Conservation (phyloP, 106 monocot genomes). For the Allium sativum region DNA sequence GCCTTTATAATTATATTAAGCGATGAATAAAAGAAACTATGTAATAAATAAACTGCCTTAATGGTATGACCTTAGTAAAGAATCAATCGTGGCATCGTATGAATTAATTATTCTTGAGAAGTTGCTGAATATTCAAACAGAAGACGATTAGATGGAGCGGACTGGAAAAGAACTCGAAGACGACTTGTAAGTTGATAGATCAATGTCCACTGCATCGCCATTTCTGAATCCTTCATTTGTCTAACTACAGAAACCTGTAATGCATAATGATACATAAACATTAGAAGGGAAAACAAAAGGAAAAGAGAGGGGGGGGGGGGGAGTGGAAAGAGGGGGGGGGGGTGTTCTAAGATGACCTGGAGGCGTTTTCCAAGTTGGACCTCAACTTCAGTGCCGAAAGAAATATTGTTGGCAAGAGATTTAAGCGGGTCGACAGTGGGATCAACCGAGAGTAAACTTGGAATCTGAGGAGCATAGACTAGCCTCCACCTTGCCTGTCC, state of each 20-base stretch:
- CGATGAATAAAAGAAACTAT: too few species aligned
- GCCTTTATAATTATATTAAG: not conserved
- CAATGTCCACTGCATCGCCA: slow-evolving; percentile 96
- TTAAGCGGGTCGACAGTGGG: slow-evolving; percentile 84
- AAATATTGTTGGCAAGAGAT: slow-evolving; percentile 93
- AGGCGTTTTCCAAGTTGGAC: slow-evolving; percentile 96
- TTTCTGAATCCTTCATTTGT: slow-evolving; percentile 99
- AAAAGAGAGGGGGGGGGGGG: too few species aligned
- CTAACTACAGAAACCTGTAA: slow-evolving; percentile 84
- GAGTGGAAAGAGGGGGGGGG: too few species aligned
- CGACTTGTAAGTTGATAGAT: slow-evolving; percentile 86
- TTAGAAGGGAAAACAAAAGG: not conserved
- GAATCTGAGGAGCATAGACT: slow-evolving; percentile 97
- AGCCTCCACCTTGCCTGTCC: slow-evolving; percentile 96
- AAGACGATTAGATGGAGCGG: slow-evolving; percentile 82
- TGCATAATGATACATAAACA: not conserved
- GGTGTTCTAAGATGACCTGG: slow-evolving; percentile 38
- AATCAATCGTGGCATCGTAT: not conserved
- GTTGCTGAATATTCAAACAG: slow-evolving; percentile 92
- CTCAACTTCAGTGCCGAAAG: slow-evolving; percentile 95
- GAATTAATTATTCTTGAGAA: slow-evolving; percentile 49
- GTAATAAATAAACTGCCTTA: too few species aligned
- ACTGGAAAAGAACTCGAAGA: slow-evolving; percentile 84
- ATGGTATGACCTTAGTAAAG: not conserved
- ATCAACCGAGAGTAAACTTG: slow-evolving; percentile 86